Evolutionary conservation across 2,329 filamentous ascomycete genomes (phyloP).

Genomic region (Exophiala xenobiotica): DNA sequence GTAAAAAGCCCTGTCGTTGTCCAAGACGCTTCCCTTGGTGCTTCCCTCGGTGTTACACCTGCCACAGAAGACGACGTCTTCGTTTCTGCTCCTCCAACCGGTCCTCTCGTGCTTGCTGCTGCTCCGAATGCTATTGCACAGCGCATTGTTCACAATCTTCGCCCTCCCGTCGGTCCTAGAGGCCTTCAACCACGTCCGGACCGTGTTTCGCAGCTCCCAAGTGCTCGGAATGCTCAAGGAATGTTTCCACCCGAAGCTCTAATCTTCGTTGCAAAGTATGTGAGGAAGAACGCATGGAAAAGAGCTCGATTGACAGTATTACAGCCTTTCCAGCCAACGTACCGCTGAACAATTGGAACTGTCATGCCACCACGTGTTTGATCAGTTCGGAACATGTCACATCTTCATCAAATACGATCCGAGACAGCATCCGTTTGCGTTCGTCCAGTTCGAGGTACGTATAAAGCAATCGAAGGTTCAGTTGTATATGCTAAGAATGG

Average conservation of each 20-base stretch:
- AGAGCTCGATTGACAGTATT: slow-evolving; percentile 1
- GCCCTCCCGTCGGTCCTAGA: slow-evolving; percentile 1
- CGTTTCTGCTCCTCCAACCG: slow-evolving; percentile 1
- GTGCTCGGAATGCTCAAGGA: slow-evolving; percentile 39
- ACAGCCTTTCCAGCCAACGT: slow-evolving; percentile 33
- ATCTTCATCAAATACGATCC: slow-evolving; percentile 39
- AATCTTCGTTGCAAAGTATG: slow-evolving; percentile 43
- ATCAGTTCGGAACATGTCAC: slow-evolving; percentile 36
- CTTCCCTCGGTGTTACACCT: slow-evolving; percentile 4
- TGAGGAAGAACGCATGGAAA: slow-evolving; percentile 20
- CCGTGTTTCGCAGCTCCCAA: slow-evolving; percentile 32
- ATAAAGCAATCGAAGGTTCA: not conserved
- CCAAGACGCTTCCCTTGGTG: not conserved
- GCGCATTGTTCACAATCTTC: slow-evolving; percentile 3
- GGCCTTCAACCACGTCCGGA: slow-evolving; percentile 32
- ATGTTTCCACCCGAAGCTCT: slow-evolving; percentile 39
- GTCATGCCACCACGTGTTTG: slow-evolving; percentile 35
- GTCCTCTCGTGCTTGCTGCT: not conserved
- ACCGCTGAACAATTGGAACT: slow-evolving; percentile 33
- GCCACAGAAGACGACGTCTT: slow-evolving; percentile 18
- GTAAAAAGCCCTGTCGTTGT: not conserved
- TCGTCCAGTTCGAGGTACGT: slow-evolving; percentile 42
- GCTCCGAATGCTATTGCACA: slow-evolving; percentile 3
- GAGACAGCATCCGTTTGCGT: slow-evolving; percentile 38
- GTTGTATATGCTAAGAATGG: slow-evolving; percentile 11